These are phyloP conservation scores for Bruguiera parviflora DNA, from an alignment of 345 rosid species.

Conservation along the genomic window DNA sequence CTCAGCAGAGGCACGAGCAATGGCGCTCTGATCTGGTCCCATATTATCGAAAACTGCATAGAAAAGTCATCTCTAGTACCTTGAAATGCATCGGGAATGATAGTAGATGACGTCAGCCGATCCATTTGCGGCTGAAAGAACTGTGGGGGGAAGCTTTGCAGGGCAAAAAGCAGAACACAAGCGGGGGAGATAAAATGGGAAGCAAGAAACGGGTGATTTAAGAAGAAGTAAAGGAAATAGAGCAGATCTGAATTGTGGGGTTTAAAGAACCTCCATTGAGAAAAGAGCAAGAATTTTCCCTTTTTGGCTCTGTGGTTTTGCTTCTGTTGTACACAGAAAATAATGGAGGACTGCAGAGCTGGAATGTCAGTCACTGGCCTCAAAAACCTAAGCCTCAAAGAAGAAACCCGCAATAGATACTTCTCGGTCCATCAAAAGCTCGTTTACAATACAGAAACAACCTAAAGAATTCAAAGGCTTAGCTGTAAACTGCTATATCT, in stretches of 20 bases:
- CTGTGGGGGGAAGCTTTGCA: neutral
- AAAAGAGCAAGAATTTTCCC: slow-evolving; percentile 28
- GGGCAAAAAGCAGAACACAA: slow-evolving; percentile 17
- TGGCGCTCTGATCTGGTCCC: slow-evolving; percentile 77
- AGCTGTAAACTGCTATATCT: neutral
- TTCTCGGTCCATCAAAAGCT: slow-evolving; percentile 6
- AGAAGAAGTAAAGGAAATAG: slow-evolving; percentile 11
- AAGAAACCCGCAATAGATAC: neutral
- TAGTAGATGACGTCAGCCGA: slow-evolving; percentile 25
- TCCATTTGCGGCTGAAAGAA: slow-evolving; percentile 32
- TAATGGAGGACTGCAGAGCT: slow-evolving; percentile 23
- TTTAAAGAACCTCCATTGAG: slow-evolving; percentile 12
- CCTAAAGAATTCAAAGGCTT: neutral
- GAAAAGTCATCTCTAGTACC: slow-evolving; percentile 46
- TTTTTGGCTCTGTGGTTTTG: slow-evolving; percentile 17
- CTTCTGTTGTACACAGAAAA: slow-evolving; percentile 35
- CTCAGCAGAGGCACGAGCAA: slow-evolving; percentile 71
- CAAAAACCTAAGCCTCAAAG: neutral
- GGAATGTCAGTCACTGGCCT: slow-evolving; percentile 29
- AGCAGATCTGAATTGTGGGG: slow-evolving; percentile 28
- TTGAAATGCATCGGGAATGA: slow-evolving; percentile 45
- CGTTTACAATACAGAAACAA: neutral
- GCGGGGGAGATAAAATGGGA: neutral
- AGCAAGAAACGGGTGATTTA: neutral
- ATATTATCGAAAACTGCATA: slow-evolving; percentile 23